A percentile compares a stretch with the other conserved stretches of the same genome.
Evolutionary conservation across 176 grass and related monocot genomes (phyloP).

Genomic region (Saccharum spontaneum): DNA sequence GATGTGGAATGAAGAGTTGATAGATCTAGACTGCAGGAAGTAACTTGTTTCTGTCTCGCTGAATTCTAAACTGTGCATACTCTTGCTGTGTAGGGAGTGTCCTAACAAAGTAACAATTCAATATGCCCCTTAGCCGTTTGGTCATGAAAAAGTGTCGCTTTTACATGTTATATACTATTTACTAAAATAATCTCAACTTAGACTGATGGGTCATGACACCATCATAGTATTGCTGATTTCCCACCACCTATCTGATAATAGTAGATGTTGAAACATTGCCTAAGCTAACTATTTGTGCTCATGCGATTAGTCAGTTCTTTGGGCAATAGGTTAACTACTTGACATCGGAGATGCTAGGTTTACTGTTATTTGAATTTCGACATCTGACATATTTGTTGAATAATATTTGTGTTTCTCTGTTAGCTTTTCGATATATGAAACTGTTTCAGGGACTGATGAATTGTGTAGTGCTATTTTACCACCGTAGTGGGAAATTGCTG

Average conservation of each 20-base stretch:
- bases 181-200: neutral
- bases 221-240: neutral
- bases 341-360: neutral
- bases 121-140: neutral
- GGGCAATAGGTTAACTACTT: neutral
- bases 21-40: neutral
- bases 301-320: neutral
- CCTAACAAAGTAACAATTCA: neutral
- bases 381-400: neutral
- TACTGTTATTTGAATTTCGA: neutral
- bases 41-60: neutral
- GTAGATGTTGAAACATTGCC: neutral
- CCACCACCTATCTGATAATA: neutral
- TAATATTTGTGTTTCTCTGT: neutral
- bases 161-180: neutral
- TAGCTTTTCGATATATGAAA: neutral
- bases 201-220: neutral
- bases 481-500: neutral
- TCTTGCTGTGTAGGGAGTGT: neutral
- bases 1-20: neutral
- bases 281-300: neutral
- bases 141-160: neutral
- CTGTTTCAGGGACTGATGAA: neutral
- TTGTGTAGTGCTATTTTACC: neutral
- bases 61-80: neutral